Base-by-base conservation (phyloP, 192 early-diverging fungal species). In the Rhizophagus sp. region DNA sequence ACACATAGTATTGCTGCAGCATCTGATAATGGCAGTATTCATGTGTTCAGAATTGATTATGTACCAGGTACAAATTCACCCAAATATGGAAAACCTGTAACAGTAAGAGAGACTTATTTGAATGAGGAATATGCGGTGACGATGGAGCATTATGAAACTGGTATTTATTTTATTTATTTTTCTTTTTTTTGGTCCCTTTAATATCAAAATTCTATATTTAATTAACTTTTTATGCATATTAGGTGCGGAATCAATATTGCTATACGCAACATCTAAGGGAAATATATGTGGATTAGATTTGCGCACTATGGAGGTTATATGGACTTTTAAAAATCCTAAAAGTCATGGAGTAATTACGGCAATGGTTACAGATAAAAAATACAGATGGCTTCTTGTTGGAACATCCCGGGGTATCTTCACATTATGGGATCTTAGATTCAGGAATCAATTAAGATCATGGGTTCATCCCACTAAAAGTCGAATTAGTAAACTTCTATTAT, bases 21-120 rank as follows among this genome's bases (percentile, higher is more conserved):
- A 13, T 93, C 94, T 0, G 92, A 94, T 78, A 95, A 94, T 79
- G 96, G 96, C 17, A 86, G 85, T 25, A 92, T 97, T 71, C 92
- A 96, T 76, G 81, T 97, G 52, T 89, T 92, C 72, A 85, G 95
- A 62, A 86, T 89, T 67, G 83, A 84, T 19, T 84, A 81, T 76
- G 81, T 81, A 1, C 66, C 82, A 15, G 88, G 85, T 13, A 78
- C 62, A 5, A 74, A 73, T 44, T 61, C 83, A 11, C 74, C 74
- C 2, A 93, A 92, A 72, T 95, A 95, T 82, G 85, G 87, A 10
- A 92, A 91, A 80, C 92, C 87, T 72, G 82, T 87, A 17, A 86
- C 81, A 6, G 86, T 95, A 9, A 81, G 88, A 61, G 88, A 88
- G 61, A 82, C 89, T 24, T 84, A 87, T 12, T 81, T 93, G 6